Percentiles rank a stretch among this genome's conserved stretches.
These are phyloP conservation scores for Xylaria sp. DNA, from an alignment of 2,329 filamentous ascomycete species.

Conservation along the genomic window DNA sequence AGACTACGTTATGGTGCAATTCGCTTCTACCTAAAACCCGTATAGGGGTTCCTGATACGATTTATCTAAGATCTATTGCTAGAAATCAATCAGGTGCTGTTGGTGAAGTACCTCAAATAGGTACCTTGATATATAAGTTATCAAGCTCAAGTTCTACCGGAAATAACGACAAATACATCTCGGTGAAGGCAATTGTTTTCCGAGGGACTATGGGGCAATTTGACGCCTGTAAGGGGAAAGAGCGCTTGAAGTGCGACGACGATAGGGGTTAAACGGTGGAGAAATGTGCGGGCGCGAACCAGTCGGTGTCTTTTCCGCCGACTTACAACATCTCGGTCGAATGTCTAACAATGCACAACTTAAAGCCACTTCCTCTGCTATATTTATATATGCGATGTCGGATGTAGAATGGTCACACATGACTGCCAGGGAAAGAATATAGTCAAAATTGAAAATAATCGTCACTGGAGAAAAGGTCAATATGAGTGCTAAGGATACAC, in stretches of 20 bases:
- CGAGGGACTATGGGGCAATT: slow-evolving; percentile 1
- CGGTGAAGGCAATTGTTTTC: slow-evolving; percentile 30
- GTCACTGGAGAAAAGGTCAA: not conserved
- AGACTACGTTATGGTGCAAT: not conserved
- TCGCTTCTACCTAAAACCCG: not conserved
- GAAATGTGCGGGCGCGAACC: slow-evolving; percentile 7
- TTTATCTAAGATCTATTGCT: not conserved
- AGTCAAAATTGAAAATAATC: not conserved
- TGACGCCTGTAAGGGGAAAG: slow-evolving; percentile 13
- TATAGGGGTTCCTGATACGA: not conserved
- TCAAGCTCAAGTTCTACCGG: not conserved
- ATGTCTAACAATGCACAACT: not conserved
- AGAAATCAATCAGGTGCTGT: not conserved
- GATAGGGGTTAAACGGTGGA: slow-evolving; percentile 20
- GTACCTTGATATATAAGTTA: not conserved
- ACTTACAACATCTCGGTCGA: slow-evolving; percentile 24
- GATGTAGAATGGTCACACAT: not conserved
- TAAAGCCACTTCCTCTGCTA: not conserved
- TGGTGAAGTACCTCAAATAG: no score
- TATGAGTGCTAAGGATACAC: slow-evolving; percentile 36
- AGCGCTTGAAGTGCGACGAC: not conserved
- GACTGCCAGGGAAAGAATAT: not conserved
- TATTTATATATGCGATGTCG: not conserved
- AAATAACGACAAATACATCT: not conserved
- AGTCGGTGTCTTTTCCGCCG: slow-evolving; percentile 36